Percentiles rank a stretch among this genome's conserved stretches.
phyloP scores from a whole-genome alignment of 2,329 filamentous ascomycete species.

The Neonectria neomacrospora region DNA sequence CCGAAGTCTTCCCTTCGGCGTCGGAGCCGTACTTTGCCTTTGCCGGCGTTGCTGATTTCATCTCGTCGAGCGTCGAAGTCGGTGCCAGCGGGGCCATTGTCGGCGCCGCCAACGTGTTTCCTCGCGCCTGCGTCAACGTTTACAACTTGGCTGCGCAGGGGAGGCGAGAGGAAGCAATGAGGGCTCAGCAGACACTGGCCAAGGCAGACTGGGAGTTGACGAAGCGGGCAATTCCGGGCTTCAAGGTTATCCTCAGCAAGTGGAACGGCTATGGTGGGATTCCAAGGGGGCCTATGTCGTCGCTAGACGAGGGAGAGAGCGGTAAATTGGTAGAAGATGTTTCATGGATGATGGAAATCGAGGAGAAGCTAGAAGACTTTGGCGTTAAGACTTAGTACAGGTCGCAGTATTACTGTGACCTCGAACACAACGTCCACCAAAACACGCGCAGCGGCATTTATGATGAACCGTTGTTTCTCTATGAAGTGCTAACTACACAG shows the following conservation, averaged over 20 bases:
- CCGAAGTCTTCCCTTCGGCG: constrained; percentile 56
- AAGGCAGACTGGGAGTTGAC: constrained; percentile 86
- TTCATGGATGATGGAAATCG: constrained; percentile 73
- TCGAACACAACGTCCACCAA: neutral
- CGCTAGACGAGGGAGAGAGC: constrained; percentile 67
- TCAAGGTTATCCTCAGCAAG: constrained; percentile 82
- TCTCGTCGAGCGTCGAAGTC: constrained; percentile 80
- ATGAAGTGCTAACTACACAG: too few relatives aligned
- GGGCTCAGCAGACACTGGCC: constrained; percentile 78
- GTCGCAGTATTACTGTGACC: too few relatives aligned
- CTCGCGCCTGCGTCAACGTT: constrained; percentile 81
- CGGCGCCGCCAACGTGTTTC: constrained; percentile 85
- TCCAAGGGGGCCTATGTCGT: constrained; percentile 77
- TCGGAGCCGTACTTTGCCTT: constrained; percentile 83
- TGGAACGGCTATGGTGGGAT: constrained; percentile 86
- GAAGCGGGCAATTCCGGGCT: constrained; percentile 83
- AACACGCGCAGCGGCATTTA: too few relatives aligned
- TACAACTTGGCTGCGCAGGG: constrained; percentile 81
- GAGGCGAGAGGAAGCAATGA: constrained; percentile 78
- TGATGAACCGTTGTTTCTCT: too few relatives aligned
- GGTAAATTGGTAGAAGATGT: constrained; percentile 65
- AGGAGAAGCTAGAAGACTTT: constrained; percentile 60
- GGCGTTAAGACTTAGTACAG: constrained; percentile 2
- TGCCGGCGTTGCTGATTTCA: constrained; percentile 89
- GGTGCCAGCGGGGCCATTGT: constrained; percentile 88